Evolutionary conservation across 768 basidiomycete species (phyloP).

Genomic region (Suillus cothurnatus): DNA sequence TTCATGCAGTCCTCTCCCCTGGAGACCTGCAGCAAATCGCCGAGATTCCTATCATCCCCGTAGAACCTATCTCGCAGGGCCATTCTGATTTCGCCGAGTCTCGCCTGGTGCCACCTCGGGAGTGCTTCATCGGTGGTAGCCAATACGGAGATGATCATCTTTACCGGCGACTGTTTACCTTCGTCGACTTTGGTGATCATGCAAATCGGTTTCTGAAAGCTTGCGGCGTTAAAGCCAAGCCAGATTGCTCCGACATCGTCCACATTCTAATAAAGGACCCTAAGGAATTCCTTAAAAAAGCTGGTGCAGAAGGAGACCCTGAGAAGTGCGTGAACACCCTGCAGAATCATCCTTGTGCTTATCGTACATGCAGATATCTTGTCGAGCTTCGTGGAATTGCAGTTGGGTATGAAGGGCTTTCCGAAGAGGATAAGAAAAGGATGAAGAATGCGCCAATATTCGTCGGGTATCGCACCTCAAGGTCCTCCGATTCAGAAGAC

Average conservation of each 20-base stretch:
- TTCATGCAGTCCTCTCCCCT: slow-evolving; percentile 52
- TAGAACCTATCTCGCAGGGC: slow-evolving; percentile 24
- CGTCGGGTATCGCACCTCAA: slow-evolving; percentile 58
- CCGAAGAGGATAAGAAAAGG: slow-evolving; percentile 36
- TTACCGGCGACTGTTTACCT: slow-evolving; percentile 76
- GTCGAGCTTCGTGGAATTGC: slow-evolving; percentile 80
- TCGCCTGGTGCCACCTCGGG: slow-evolving; percentile 52
- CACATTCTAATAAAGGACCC: slow-evolving; percentile 67
- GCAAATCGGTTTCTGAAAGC: slow-evolving; percentile 81
- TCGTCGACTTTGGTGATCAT: slow-evolving; percentile 76
- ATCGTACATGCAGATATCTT: slow-evolving; percentile 59
- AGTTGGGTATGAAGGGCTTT: slow-evolving; percentile 58
- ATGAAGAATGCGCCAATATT: slow-evolving; percentile 74
- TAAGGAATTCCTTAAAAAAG: slow-evolving; percentile 61
- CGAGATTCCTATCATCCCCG: slow-evolving; percentile 63
- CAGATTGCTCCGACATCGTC: slow-evolving; percentile 76
- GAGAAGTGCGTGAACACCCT: slow-evolving; percentile 48
- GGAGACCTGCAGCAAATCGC: slow-evolving; percentile 56
- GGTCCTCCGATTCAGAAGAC: slow-evolving; percentile 35
- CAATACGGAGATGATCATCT: slow-evolving; percentile 46
- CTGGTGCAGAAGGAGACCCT: slow-evolving; percentile 46
- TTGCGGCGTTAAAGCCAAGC: slow-evolving; percentile 84
- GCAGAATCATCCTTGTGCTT: slow-evolving; percentile 1
- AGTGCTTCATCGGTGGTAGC: slow-evolving; percentile 57
- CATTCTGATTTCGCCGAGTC: background rate